Percentiles rank a stretch among this genome's conserved stretches.
Conservation (phyloP, 2,329 filamentous ascomycete species). For the Coniochaeta sp. region DNA sequence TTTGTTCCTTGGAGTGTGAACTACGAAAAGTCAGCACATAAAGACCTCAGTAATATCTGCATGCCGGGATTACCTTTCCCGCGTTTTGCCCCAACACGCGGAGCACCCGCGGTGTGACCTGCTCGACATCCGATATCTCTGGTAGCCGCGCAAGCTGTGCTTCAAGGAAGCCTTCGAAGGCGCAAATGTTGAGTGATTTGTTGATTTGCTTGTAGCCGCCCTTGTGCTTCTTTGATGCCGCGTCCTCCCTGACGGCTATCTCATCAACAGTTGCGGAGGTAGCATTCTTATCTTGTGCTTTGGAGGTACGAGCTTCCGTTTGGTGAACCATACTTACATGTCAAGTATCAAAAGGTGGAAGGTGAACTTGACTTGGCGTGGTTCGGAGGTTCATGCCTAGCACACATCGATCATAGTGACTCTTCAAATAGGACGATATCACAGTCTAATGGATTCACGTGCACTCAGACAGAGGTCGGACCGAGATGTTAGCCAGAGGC, state of each 20-base stretch:
- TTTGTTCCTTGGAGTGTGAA: conserved; percentile 75
- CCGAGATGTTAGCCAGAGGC: background rate
- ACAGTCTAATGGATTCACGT: background rate
- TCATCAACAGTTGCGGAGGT: background rate
- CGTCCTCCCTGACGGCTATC: background rate
- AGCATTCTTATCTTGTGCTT: background rate
- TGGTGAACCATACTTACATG: background rate
- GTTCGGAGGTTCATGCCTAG: background rate
- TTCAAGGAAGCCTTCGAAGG: conserved; percentile 38
- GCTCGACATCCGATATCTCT: conserved; percentile 27
- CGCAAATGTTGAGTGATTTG: conserved; percentile 35
- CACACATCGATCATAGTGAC: background rate
- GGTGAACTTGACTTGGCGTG: background rate
- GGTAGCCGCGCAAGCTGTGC: conserved; percentile 28
- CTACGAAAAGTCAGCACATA: too few species aligned
- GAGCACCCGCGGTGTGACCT: conserved; percentile 30
- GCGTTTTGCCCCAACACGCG: conserved; percentile 35
- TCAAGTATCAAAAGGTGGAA: background rate
- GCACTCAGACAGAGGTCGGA: background rate
- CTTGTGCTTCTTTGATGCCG: conserved; percentile 6
- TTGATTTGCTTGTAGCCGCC: conserved; percentile 38
- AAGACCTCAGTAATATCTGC: conserved; percentile 70
- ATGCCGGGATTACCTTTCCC: conserved; percentile 35
- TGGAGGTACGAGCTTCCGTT: background rate
- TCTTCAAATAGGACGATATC: background rate